Conservation (phyloP, 306 rosid genomes). For the Luffa acutangula region DNA sequence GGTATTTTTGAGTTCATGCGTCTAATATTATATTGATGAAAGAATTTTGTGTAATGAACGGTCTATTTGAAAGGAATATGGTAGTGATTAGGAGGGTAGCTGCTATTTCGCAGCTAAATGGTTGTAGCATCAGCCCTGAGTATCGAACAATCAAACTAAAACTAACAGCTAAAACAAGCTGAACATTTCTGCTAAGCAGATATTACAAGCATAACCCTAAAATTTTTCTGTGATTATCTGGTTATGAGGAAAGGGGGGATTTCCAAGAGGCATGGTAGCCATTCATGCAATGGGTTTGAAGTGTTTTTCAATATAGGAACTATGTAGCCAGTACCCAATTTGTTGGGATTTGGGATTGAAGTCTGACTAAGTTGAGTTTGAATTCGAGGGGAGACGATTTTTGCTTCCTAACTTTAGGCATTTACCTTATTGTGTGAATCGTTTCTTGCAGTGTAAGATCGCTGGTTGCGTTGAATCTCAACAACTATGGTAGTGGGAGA, state of each 20-base stretch:
- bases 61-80: not conserved
- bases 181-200: not conserved
- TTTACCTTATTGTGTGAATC: constrained; percentile 11
- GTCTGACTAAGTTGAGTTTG: not conserved
- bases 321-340: not conserved
- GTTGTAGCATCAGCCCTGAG: not conserved
- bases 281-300: not conserved
- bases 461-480: constrained; percentile 85
- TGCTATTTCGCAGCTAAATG: not conserved
- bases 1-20: not conserved
- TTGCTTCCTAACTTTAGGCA: not conserved
- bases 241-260: not conserved
- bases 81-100: not conserved
- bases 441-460: constrained; percentile 75
- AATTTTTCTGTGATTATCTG: not conserved
- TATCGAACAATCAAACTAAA: not conserved
- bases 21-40: not conserved
- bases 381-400: not conserved
- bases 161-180: not conserved
- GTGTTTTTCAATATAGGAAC: not conserved
- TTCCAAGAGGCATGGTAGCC: not conserved
- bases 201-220: not conserved
- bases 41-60: not conserved
- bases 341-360: not conserved
- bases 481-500: constrained; percentile 94